phyloP scores from a whole-genome alignment of 176 grass and related monocot species.

The Leersia perrieri region DNA sequence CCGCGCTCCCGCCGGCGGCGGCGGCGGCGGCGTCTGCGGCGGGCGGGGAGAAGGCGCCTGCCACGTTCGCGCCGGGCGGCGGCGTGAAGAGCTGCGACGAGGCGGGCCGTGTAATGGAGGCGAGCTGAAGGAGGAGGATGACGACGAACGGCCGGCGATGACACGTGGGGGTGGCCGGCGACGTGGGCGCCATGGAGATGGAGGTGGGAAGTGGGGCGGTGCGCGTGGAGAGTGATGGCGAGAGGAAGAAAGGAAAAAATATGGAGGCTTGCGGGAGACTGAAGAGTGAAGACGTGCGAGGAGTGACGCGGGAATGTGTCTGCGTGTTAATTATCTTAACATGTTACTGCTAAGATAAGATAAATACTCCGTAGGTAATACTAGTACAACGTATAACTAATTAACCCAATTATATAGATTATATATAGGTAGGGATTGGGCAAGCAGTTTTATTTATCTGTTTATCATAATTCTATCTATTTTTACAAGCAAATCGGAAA shows the following conservation, averaged over 20 bases:
- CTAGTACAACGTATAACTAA: too few relatives aligned
- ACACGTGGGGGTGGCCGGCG: background rate
- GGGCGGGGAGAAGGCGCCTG: constrained; percentile 30
- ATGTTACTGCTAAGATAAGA: background rate
- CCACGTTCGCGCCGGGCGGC: background rate
- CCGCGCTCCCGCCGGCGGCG: background rate
- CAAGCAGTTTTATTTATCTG: too few relatives aligned
- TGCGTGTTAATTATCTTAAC: too few relatives aligned
- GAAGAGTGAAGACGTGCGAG: constrained; percentile 31
- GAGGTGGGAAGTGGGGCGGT: background rate
- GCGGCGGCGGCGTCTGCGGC: background rate
- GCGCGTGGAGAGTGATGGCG: background rate
- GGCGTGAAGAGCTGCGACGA: constrained; percentile 31
- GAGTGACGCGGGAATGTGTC: constrained; percentile 40
- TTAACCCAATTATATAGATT: too few relatives aligned
- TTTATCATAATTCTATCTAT: too few relatives aligned
- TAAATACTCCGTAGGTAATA: too few relatives aligned
- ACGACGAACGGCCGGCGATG: background rate
- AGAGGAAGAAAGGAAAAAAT: background rate
- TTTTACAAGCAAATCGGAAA: too few relatives aligned
- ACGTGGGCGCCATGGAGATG: constrained; percentile 30
- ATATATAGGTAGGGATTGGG: too few relatives aligned
- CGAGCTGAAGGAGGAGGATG: background rate
- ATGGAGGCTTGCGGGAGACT: background rate
- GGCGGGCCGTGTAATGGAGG: background rate